Evolutionary conservation across 2,329 filamentous ascomycete genomes (phyloP).

Genomic region (Juglanconis sp.): DNA sequence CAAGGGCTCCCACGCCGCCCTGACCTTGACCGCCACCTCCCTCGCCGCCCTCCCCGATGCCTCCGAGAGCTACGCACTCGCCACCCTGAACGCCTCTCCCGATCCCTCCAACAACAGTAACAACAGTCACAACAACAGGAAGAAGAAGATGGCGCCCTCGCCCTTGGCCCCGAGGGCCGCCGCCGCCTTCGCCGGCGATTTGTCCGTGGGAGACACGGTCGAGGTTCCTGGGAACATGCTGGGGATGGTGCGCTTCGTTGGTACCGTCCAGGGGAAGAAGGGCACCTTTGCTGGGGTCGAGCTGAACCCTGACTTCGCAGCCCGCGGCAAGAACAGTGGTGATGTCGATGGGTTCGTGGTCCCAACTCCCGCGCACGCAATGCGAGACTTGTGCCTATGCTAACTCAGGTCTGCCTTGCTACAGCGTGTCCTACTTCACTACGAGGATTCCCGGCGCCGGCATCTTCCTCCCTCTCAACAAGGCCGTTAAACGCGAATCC

Average conservation of each 20-base stretch:
- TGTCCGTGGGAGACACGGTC: constrained; percentile 77
- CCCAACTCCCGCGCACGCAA: constrained; percentile 5
- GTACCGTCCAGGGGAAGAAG: constrained; percentile 81
- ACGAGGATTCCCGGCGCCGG: constrained; percentile 77
- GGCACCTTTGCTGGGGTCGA: constrained; percentile 92
- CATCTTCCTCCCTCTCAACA: constrained; percentile 87
- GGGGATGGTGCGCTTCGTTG: constrained; percentile 85
- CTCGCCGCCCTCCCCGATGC: constrained; percentile 66
- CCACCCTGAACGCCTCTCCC: constrained; percentile 46
- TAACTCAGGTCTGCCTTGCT: constrained; percentile 12
- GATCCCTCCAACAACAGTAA: constrained; percentile 26
- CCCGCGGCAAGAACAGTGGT: constrained; percentile 88
- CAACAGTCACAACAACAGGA: too few relatives aligned
- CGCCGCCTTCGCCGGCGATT: constrained; percentile 37
- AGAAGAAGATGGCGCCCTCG: constrained; percentile 44
- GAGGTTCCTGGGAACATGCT: constrained; percentile 93
- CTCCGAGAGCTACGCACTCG: constrained; percentile 59
- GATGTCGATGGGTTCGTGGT: constrained; percentile 83
- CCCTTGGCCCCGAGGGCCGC: constrained; percentile 51
- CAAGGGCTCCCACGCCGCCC: constrained; percentile 68
- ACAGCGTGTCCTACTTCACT: constrained; percentile 72
- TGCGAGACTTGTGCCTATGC: constrained; percentile 2
- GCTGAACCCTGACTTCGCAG: constrained; percentile 74
- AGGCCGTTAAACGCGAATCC: constrained; percentile 68
- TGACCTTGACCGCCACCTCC: constrained; percentile 64